Base-by-base conservation (phyloP, 1,284 basidiomycete species). In the Apiotrichum laibachii region DNA sequence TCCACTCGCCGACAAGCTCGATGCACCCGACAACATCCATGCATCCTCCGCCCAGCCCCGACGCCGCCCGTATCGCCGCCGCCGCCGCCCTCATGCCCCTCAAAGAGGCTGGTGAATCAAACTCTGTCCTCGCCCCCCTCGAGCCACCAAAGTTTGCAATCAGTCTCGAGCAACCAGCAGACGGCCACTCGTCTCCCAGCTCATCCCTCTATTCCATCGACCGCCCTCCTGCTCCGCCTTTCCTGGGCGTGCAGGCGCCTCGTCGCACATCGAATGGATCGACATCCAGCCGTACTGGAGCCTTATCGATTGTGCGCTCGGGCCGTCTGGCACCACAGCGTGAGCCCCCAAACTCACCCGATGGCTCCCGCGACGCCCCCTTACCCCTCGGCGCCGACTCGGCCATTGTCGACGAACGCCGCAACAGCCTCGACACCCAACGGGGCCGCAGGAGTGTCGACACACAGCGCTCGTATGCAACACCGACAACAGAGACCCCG, bases 291-390 rank as follows among this genome's bases (percentile, higher is more conserved):
- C 66, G 72, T 44, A 64, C 73, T 0, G 75, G 73, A 6, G 72
- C 71, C n/a, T 53, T 76, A 11, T 65, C 72, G 3, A 63, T 75
- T 21, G 73, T 75, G 8, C 65, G 73, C 33, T 70, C 64, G 12
- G 67, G 69, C 22, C 62, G 71, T 34, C 53, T 68, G 19, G 67
- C 70, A 45, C 55, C 60, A 50, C 55, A 62, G 58, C 61, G 61
- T 22, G 57, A 63, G 15, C 46, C 34, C 8, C 39, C 50, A 8
- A 45, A 39, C 2, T 56, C 55, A 0, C 53, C 56, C 6, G 50
- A 39, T 7, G 49, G 35, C 35, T 40, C 12, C 49, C 35, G 19
- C 5, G 49, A 21, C 11, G 5, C 34, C 33, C n/a, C 15, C n/a
- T 31, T 35, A 39, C 26, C 21, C 43, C 53, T 21, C 19, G 42